phyloP scores from a whole-genome alignment of 176 grass and related monocot species.

The Zea mays region DNA sequence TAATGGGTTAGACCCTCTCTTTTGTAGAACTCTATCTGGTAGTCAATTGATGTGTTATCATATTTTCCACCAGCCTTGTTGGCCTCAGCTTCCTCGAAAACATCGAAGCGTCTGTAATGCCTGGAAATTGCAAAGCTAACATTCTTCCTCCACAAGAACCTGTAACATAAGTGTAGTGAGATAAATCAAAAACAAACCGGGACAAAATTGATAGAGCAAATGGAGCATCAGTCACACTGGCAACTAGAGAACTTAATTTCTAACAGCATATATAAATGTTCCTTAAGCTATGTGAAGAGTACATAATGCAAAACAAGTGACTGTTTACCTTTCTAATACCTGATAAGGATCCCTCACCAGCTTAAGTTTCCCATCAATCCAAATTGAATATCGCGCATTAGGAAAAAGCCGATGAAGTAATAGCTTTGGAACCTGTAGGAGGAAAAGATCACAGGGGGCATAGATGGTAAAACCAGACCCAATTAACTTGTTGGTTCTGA shows the following conservation, averaged over 20 bases:
- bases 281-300: constrained; percentile 17
- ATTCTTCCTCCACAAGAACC: constrained; percentile 97
- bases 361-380: constrained; percentile 99
- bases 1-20: constrained; percentile 95
- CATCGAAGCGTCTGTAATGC: constrained; percentile 96
- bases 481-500: neutral
- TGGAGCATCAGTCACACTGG: constrained; percentile 7
- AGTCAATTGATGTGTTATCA: constrained; percentile 90
- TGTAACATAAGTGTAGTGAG: constrained; percentile 37
- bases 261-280: constrained; percentile 20
- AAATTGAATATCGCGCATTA: constrained; percentile 77
- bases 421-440: constrained; percentile 84
- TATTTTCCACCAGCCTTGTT: constrained; percentile 98
- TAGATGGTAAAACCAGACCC: constrained; percentile 19
- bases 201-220: constrained; percentile 19
- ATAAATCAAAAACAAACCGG: constrained; percentile 23
- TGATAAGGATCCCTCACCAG: constrained; percentile 87
- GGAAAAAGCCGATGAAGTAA: constrained; percentile 96
- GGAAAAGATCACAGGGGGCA: constrained; percentile 3
- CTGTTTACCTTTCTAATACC: constrained; percentile 83
- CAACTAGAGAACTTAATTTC: constrained; percentile 7
- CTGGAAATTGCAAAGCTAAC: constrained; percentile 87
- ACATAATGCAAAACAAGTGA: constrained; percentile 28
- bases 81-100: constrained; percentile 98
- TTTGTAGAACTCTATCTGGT: constrained; percentile 95